phyloP scores from a whole-genome alignment of 1,284 basidiomycete genomes.

The Leccinum pachyderme region DNA sequence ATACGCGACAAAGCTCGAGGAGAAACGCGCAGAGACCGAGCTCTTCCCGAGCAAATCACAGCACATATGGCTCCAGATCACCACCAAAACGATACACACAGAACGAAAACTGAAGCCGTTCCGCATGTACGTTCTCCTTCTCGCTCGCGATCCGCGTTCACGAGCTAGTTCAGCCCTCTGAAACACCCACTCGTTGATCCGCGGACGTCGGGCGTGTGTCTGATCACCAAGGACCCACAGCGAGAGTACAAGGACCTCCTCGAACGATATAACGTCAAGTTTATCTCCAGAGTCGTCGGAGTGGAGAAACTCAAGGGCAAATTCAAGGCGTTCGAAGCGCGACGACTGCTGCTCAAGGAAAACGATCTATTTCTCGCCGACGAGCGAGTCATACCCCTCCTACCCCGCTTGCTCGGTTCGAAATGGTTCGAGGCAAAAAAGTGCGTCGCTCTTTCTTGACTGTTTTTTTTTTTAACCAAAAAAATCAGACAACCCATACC shows the following conservation, averaged over 20 bases:
- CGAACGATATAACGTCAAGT: conserved; percentile 75
- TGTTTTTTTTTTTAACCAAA: conserved; percentile 3
- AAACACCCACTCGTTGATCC: conserved; percentile 83
- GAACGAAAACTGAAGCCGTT: conserved; percentile 79
- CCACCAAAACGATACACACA: conserved; percentile 78
- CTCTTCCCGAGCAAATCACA: conserved; percentile 80
- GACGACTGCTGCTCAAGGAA: conserved; percentile 82
- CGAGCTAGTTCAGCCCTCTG: conserved; percentile 55
- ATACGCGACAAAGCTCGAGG: conserved; percentile 63
- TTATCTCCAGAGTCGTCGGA: conserved; percentile 91
- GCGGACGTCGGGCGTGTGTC: conserved; percentile 74
- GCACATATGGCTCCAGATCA: conserved; percentile 82
- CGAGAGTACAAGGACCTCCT: conserved; percentile 94
- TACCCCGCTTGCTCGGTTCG: conserved; percentile 86
- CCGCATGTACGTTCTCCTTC: conserved; percentile 64
- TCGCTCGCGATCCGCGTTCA: conserved; percentile 1
- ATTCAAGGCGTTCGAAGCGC: conserved; percentile 90
- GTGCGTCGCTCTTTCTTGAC: conserved; percentile 41
- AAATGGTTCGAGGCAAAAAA: conserved; percentile 96
- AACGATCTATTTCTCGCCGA: conserved; percentile 94
- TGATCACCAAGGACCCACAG: conserved; percentile 96
- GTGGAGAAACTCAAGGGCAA: conserved; percentile 88
- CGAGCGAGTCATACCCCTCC: conserved; percentile 82
- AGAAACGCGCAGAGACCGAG: conserved; percentile 68
- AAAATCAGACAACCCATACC: conserved; percentile 83